Evolutionary conservation across 306 rosid species (phyloP).

Genomic region (Cucumis cinereus): DNA sequence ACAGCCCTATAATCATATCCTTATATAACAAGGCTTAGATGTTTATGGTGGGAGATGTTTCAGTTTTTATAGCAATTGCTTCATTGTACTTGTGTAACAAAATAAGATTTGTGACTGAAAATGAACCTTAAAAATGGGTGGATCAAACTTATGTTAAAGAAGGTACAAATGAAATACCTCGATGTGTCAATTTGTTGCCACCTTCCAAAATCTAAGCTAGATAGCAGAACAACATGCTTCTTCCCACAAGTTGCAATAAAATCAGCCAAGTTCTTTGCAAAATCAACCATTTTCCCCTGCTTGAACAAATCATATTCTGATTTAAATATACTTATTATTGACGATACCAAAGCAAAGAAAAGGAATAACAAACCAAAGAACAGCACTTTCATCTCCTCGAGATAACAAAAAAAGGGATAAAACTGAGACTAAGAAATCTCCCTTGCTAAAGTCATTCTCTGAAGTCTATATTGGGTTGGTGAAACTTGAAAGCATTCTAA

Average conservation of each 20-base stretch:
- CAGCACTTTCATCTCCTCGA: neutral
- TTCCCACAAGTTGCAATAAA: conserved; percentile 53
- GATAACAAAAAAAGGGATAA: neutral
- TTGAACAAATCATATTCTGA: conserved; percentile 10
- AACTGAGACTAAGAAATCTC: neutral
- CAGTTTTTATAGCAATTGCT: neutral
- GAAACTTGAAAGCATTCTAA: neutral
- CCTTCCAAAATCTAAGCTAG: conserved; percentile 84
- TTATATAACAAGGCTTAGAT: neutral
- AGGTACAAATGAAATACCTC: conserved; percentile 32
- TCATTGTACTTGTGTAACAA: neutral
- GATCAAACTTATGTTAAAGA: neutral
- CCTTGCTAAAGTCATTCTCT: neutral
- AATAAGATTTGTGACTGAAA: neutral
- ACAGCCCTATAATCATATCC: neutral
- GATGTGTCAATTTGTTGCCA: conserved; percentile 80
- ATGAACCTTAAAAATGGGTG: neutral
- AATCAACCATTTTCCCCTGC: conserved; percentile 71
- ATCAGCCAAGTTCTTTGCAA: conserved; percentile 63
- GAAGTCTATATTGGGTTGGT: neutral
- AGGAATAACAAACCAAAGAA: neutral
- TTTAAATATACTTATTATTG: neutral
- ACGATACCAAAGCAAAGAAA: neutral
- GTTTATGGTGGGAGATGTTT: neutral
- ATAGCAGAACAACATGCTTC: conserved; percentile 64